Base-by-base conservation (phyloP, 1,139 yeast species). In the Hemisphaericaspora lyxosophila region DNA sequence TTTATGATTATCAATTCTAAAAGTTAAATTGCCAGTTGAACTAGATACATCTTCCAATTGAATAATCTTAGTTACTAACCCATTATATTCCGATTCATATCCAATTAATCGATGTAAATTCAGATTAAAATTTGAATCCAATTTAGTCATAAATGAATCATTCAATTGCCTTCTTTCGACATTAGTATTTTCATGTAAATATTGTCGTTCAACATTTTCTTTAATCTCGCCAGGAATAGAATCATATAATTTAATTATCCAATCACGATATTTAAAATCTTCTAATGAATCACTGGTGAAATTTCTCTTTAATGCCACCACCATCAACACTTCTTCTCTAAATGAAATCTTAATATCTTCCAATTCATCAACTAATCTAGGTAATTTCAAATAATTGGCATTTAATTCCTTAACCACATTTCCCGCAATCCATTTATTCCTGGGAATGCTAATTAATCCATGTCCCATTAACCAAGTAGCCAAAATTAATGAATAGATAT, bases 401-500 rank as follows among this genome's bases (percentile, higher is more conserved):
- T 67, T 67, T 36, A 75, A 60, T 34, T 74, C 66, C 24, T 49
- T 52, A n/a, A 62, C 41, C n/a, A 61, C 46, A 35, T 48, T 60
- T 1, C 84, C 79, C 39, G 69, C 67, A 37, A 64, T 60, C 78
- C 86, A 82, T 43, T 64, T 59, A 28, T 70, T 60, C 39, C 86
- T 67, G 0, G 95, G 95, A 3, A 85, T 68, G 38, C 75, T 73
- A 17, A 85, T 77, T 38, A 86, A 60, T 0, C 95, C 95, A 55
- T 86, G 92, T 1, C 92, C 87, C 85, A 87, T 81, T 39, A 87
- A 64, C 94, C 94, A 86, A 22, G 85, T 68, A 1, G 94, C 90
- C 33, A 87, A 56, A 2, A 83, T 70, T 53, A 87, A 70, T 0
- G 95, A 78, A 56, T 86, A 87, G n/a, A 85, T 80, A 56, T 87